Evolutionary conservation across 768 basidiomycete genomes (phyloP).

Genomic region (Suillus lakei): DNA sequence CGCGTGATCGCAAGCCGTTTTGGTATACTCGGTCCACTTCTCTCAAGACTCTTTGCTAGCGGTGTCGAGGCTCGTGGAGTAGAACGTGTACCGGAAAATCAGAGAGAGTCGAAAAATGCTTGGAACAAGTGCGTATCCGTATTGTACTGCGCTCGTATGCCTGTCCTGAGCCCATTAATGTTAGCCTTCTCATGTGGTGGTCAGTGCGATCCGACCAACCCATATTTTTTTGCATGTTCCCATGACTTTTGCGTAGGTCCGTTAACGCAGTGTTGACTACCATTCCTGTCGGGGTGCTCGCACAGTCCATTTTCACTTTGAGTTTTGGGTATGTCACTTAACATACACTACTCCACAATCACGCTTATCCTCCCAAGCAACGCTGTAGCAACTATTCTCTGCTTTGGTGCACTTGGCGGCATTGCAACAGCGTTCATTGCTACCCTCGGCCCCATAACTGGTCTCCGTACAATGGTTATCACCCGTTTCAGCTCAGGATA

Average conservation of each 20-base stretch:
- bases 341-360: neutral
- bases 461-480: conserved; percentile 59
- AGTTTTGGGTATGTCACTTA: conserved; percentile 45
- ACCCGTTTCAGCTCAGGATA: conserved; percentile 54
- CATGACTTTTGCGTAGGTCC: conserved; percentile 35
- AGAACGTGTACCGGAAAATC: conserved; percentile 56
- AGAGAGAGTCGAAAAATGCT: conserved; percentile 47
- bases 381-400: conserved; percentile 47
- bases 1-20: conserved; percentile 36
- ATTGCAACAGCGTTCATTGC: conserved; percentile 53
- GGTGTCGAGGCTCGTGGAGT: conserved; percentile 63
- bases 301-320: conserved; percentile 51
- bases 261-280: conserved; percentile 53
- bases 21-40: conserved; percentile 31
- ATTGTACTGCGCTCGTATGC: neutral
- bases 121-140: conserved; percentile 50
- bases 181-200: conserved; percentile 53
- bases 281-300: conserved; percentile 56
- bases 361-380: conserved; percentile 33
- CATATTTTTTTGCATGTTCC: neutral
- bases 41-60: conserved; percentile 46
- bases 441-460: conserved; percentile 56
- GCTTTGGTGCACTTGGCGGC: conserved; percentile 51
- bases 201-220: conserved; percentile 15
- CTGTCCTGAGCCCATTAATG: neutral